phyloP scores from a whole-genome alignment of 306 rosid species.

The Hippophae rhamnoides region DNA sequence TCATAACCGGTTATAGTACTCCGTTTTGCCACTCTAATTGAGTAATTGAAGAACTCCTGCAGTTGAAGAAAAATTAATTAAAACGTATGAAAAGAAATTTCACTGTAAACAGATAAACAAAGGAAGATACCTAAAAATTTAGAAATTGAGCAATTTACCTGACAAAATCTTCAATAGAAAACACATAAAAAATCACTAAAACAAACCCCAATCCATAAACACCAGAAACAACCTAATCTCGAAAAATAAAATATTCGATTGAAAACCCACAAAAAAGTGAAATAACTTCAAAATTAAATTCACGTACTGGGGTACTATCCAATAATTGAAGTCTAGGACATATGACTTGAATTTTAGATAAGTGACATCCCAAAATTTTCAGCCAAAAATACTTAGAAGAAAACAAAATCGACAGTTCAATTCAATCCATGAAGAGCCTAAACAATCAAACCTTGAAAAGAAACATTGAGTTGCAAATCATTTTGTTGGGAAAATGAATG shows the following conservation, averaged over 20 bases:
- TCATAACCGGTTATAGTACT: constrained; percentile 54
- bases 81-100: background rate
- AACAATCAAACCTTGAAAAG: background rate
- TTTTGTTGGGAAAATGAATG: too few species aligned
- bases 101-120: background rate
- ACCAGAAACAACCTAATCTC: background rate
- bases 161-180: background rate
- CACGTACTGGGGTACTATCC: background rate
- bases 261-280: background rate
- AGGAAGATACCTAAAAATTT: background rate
- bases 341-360: too few species aligned
- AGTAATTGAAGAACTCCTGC: background rate
- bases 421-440: background rate
- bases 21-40: constrained; percentile 7
- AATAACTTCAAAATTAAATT: background rate
- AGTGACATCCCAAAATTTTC: too few species aligned
- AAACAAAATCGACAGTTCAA: background rate
- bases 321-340: too few species aligned
- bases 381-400: too few species aligned
- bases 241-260: background rate
- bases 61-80: constrained; percentile 1
- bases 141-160: background rate
- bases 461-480: background rate
- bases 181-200: background rate
- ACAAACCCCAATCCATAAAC: constrained; percentile 2